Conservation (phyloP, 192 early-diverging fungal genomes). For the Pilaira anomala region DNA sequence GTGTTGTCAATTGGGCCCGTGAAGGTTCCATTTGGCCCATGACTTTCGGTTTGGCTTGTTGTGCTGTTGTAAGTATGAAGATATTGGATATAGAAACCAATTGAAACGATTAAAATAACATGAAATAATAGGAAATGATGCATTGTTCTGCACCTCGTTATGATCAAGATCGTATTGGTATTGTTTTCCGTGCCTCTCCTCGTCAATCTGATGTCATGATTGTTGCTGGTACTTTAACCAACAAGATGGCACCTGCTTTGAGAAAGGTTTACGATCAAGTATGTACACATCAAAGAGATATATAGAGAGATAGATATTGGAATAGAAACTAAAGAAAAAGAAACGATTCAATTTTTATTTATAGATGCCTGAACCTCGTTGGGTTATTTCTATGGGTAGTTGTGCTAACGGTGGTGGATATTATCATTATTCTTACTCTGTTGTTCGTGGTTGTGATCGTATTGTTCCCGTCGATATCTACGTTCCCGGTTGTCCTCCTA, state of each 20-base stretch:
- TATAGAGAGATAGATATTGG: neutral
- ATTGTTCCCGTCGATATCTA: slow-evolving; percentile 95
- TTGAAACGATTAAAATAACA: neutral
- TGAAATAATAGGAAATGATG: slow-evolving; percentile 82
- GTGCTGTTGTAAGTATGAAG: slow-evolving; percentile 60
- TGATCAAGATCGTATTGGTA: slow-evolving; percentile 96
- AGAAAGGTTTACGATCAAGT: slow-evolving; percentile 65
- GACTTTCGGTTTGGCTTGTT: slow-evolving; percentile 89
- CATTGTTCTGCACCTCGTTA: slow-evolving; percentile 95
- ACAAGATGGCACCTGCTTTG: slow-evolving; percentile 95
- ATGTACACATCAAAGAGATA: slow-evolving; percentile 4
- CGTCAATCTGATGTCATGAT: slow-evolving; percentile 99
- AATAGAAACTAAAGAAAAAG: neutral
- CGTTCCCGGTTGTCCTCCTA: slow-evolving; percentile 97
- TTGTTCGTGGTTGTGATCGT: slow-evolving; percentile 94
- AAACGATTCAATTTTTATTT: neutral
- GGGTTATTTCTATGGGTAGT: slow-evolving; percentile 99
- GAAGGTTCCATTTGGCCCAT: slow-evolving; percentile 90
- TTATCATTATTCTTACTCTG: slow-evolving; percentile 97
- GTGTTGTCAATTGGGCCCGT: slow-evolving; percentile 90
- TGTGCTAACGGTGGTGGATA: slow-evolving; percentile 98
- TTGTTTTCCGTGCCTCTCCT: slow-evolving; percentile 95
- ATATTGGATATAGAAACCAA: slow-evolving; percentile 1
- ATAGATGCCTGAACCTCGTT: slow-evolving; percentile 95
- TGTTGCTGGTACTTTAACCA: slow-evolving; percentile 96